phyloP scores from a whole-genome alignment of 352 stramenopile species.

The Globisporangium paddicum region DNA sequence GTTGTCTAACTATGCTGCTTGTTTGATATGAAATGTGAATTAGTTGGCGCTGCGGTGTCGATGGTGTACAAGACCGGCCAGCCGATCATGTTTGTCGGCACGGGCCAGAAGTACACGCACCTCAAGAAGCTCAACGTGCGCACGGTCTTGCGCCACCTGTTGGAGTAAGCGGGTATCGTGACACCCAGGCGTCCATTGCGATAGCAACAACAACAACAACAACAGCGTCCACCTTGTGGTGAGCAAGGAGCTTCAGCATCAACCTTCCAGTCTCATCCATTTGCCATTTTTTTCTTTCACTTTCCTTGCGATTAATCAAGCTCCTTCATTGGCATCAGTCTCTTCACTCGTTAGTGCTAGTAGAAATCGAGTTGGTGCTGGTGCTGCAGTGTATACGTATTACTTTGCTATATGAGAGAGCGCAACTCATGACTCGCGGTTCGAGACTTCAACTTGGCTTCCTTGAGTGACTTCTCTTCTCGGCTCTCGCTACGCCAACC shows the following conservation, averaged over 20 bases:
- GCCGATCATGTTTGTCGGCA: slow-evolving; percentile 98
- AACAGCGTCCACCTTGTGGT: background rate
- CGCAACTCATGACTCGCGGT: no score
- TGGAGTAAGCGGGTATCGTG: slow-evolving; percentile 66
- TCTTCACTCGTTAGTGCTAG: no score
- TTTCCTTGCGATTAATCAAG: background rate
- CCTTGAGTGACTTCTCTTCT: no score
- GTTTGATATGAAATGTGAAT: slow-evolving; percentile 1
- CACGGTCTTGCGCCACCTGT: slow-evolving; percentile 94
- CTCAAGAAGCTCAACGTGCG: slow-evolving; percentile 97
- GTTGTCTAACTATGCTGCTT: background rate
- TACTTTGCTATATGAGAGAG: no score
- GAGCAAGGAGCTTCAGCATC: background rate
- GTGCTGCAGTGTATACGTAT: no score
- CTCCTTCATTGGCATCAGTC: background rate
- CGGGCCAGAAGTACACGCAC: slow-evolving; percentile 99
- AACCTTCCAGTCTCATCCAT: background rate
- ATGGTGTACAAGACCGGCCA: slow-evolving; percentile 99
- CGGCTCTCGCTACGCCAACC: no score
- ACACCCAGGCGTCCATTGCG: background rate
- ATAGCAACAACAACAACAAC: background rate
- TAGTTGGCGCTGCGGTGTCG: slow-evolving; percentile 97
- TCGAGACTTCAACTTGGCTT: no score
- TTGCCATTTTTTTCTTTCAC: background rate
- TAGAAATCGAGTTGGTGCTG: background rate